Evolutionary conservation across 495 filamentous ascomycete species (phyloP).

Genomic region (Aspergillus funiculosus): DNA sequence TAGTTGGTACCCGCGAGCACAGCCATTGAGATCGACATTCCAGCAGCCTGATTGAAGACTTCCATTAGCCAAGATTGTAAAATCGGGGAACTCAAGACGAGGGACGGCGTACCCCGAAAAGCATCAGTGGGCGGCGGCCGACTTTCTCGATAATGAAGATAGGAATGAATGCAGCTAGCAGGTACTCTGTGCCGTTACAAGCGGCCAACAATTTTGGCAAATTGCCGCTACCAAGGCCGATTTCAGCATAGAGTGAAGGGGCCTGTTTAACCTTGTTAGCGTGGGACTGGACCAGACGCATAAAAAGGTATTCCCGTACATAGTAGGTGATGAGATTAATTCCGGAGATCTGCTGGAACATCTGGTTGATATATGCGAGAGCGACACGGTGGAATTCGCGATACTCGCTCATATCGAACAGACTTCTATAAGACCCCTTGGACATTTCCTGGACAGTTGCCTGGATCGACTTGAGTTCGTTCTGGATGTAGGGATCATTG

Average conservation of each 20-base stretch:
- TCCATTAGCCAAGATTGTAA: slow-evolving; percentile 44
- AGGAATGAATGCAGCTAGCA: slow-evolving; percentile 63
- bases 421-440: slow-evolving; percentile 57
- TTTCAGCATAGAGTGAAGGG: slow-evolving; percentile 26
- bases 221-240: slow-evolving; percentile 43
- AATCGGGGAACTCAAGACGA: slow-evolving; percentile 60
- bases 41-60: slow-evolving; percentile 44
- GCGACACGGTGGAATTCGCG: slow-evolving; percentile 68
- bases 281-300: too few species aligned
- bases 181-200: slow-evolving; percentile 69
- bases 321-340: slow-evolving; percentile 78
- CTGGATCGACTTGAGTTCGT: slow-evolving; percentile 66
- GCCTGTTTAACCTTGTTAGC: slow-evolving; percentile 34
- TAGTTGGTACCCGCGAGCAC: slow-evolving; percentile 51
- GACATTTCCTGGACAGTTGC: slow-evolving; percentile 70
- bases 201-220: slow-evolving; percentile 46
- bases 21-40: slow-evolving; percentile 65
- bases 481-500: slow-evolving; percentile 52
- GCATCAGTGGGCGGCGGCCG: slow-evolving; percentile 65
- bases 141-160: slow-evolving; percentile 65
- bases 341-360: slow-evolving; percentile 72
- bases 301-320: too few species aligned
- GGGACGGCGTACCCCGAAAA: slow-evolving; percentile 53
- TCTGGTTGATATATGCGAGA: slow-evolving; percentile 68
- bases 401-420: slow-evolving; percentile 66